Base-by-base conservation (phyloP, 1,139 yeast genomes). In the Nakaseomyces bracarensis region DNA sequence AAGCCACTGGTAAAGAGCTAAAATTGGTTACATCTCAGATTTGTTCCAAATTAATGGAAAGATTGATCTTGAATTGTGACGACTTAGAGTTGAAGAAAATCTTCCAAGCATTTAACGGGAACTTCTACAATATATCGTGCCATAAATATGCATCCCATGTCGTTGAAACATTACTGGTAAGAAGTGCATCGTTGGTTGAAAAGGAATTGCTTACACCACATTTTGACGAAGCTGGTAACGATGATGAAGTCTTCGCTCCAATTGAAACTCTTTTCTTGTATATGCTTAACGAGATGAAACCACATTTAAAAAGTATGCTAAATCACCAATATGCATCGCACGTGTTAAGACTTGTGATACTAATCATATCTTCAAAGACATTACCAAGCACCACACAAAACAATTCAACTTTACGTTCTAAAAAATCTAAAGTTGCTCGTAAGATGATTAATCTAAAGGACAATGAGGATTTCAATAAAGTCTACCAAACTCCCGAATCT, bases 81-180 rank as follows among this genome's bases (percentile, higher is more conserved):
- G 81, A 78, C 47, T 67, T 64, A 14, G 95, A 87, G 60, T 64
- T 86, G 47, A 75, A 79, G 59, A 61, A 67, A 30, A 63, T 89
- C 1, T 83, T 83, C 60, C 72, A 71, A 45, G 77, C 79, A 4
- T 82, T 87, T 54, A 70, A 71, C 38, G 85, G 82, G 11, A 83
- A 82, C 53, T 83, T 84, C 56, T 76, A 74, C 21, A 75, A 82
- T n/a, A 69, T 89, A 46, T 75, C 93, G 2, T 79, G 78, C 53
- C 96, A 91, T 57, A 87, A 89, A 59, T 91, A 86, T 60, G 80
- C 96, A 1, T 89, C 97, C 0, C 98, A 91, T 61, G 95, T 93
- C 42, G 70, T 87, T 41, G 98, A 91, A 61, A 85, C 97, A 0
- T 69, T 89, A 39, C 64, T 91, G 31, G 85, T 82, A 23, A 70